Conservation (phyloP, 2,329 filamentous ascomycete genomes). For the Arthrobotrys pseudoclavata region DNA sequence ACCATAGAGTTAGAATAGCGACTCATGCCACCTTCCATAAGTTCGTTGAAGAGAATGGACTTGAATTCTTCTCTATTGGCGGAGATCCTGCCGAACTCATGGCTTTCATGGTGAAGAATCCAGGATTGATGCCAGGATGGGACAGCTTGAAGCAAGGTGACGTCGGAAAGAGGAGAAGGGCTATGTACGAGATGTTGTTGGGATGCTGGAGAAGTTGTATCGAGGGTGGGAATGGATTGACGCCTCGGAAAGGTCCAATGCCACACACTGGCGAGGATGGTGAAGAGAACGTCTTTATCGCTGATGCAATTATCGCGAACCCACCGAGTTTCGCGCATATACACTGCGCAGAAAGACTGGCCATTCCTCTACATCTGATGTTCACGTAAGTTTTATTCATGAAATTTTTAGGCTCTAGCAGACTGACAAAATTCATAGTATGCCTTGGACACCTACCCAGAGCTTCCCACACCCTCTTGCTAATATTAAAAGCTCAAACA, state of each 20-base stretch:
- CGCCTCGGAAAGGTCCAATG: constrained; percentile 63
- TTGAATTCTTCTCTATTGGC: constrained; percentile 83
- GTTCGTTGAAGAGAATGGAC: constrained; percentile 77
- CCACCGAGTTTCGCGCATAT: constrained; percentile 83
- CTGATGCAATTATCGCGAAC: constrained; percentile 84
- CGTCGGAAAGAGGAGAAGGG: constrained; percentile 79
- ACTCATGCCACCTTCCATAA: constrained; percentile 78
- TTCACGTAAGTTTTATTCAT: constrained; percentile 77
- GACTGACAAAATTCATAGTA: constrained; percentile 68
- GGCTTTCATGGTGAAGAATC: constrained; percentile 93
- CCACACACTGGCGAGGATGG: constrained; percentile 61
- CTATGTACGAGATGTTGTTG: constrained; percentile 82
- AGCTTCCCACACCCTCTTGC: constrained; percentile 88
- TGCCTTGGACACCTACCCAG: constrained; percentile 91
- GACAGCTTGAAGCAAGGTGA: constrained; percentile 82
- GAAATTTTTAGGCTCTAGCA: not conserved
- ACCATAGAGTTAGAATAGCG: constrained; percentile 79
- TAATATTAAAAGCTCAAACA: constrained; percentile 82
- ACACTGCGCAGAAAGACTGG: constrained; percentile 80
- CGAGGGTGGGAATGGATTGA: constrained; percentile 69
- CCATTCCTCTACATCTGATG: constrained; percentile 84
- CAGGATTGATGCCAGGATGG: constrained; percentile 85
- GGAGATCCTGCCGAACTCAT: constrained; percentile 81
- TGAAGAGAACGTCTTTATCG: constrained; percentile 74
- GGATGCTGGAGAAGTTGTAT: constrained; percentile 90